Conservation (phyloP, 1,284 basidiomycete species). For the Cryptococcus sp. region DNA sequence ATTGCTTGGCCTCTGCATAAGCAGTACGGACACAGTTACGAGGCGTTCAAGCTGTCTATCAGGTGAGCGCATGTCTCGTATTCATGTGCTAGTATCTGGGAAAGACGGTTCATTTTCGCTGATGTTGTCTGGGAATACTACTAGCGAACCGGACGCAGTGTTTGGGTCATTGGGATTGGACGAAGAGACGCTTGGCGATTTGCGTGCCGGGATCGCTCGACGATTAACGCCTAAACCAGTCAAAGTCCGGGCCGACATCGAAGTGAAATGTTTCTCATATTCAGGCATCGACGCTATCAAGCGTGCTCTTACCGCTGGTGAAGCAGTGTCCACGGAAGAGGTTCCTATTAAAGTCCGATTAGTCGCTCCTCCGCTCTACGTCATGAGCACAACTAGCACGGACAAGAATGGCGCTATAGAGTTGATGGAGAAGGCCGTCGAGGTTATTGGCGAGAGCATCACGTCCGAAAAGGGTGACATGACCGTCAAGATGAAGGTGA, state of each 20-base stretch:
- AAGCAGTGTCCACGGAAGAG: constrained; percentile 78
- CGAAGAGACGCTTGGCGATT: constrained; percentile 65
- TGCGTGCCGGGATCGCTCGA: constrained; percentile 86
- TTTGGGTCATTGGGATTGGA: constrained; percentile 69
- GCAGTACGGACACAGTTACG: constrained; percentile 94
- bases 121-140: neutral
- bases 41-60: constrained; percentile 95
- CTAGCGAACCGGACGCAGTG: constrained; percentile 84
- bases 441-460: constrained; percentile 82
- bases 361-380: constrained; percentile 94
- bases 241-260: constrained; percentile 97
- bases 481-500: constrained; percentile 94
- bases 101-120: neutral
- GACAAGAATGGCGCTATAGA: constrained; percentile 96
- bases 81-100: no score
- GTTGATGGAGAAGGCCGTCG: constrained; percentile 88
- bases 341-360: constrained; percentile 98
- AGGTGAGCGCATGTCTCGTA: constrained; percentile 62
- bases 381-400: constrained; percentile 92
- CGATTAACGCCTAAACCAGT: constrained; percentile 97
- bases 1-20: constrained; percentile 91
- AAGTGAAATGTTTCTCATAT: constrained; percentile 95
- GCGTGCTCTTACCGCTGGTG: constrained; percentile 84
- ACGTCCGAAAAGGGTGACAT: constrained; percentile 81
- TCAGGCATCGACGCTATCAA: constrained; percentile 98